These are phyloP conservation scores for Collybia sp. DNA, from an alignment of 768 basidiomycete species.

Conservation along the genomic window DNA sequence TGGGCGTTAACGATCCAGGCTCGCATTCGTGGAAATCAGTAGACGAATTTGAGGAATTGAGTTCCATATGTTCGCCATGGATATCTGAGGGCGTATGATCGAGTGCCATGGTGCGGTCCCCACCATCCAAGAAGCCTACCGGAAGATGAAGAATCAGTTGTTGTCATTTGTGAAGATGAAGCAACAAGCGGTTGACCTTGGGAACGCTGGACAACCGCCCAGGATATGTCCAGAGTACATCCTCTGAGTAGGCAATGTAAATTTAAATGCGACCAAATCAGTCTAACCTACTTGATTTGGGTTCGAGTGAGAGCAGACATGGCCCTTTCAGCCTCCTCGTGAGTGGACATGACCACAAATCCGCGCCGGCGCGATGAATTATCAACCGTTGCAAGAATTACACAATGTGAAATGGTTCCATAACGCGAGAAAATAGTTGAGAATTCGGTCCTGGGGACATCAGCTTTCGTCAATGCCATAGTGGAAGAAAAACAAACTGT, in stretches of 20 bases:
- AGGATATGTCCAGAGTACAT: constrained; percentile 75
- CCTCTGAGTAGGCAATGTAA: constrained; percentile 39
- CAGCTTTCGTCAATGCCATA: neutral
- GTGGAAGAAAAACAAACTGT: constrained; percentile 42
- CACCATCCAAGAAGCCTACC: constrained; percentile 76
- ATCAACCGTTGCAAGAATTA: constrained; percentile 81
- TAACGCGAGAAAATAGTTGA: constrained; percentile 54
- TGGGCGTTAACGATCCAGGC: constrained; percentile 24
- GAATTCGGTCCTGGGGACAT: constrained; percentile 45
- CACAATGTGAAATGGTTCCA: constrained; percentile 69
- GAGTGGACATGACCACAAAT: constrained; percentile 75
- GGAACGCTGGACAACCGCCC: constrained; percentile 86
- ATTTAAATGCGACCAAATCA: neutral
- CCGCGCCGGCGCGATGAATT: constrained; percentile 80
- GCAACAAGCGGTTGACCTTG: constrained; percentile 51
- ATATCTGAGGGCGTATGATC: constrained; percentile 32
- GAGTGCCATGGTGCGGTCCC: constrained; percentile 66
- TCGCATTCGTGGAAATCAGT: constrained; percentile 24
- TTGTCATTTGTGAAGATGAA: neutral
- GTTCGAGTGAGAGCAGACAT: constrained; percentile 66
- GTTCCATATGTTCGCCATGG: constrained; percentile 12
- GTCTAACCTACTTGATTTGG: constrained; percentile 53
- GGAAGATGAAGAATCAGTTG: neutral
- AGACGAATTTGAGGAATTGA: constrained; percentile 28
- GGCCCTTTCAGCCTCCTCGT: constrained; percentile 66